Percentiles rank a stretch among this genome's conserved stretches.
These are phyloP conservation scores for Biancaea sappan DNA, from an alignment of 306 rosid species.

Conservation along the genomic window DNA sequence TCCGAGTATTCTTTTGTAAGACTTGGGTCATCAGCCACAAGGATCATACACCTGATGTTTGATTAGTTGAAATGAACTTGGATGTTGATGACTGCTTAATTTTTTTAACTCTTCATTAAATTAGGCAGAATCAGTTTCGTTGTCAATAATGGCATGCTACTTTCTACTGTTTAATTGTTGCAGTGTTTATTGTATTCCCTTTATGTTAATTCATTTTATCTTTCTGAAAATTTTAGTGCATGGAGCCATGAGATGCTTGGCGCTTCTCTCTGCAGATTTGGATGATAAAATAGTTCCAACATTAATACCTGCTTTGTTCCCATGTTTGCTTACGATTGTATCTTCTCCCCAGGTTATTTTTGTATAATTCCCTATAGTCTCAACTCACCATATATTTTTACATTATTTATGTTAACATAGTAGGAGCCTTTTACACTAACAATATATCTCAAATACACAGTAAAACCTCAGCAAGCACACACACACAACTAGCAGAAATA, in stretches of 20 bases:
- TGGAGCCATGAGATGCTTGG: conserved; percentile 95
- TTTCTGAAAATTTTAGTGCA: conserved; percentile 56
- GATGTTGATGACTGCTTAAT: conserved; percentile 22
- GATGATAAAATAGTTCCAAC: conserved; percentile 83
- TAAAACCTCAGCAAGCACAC: too few species aligned
- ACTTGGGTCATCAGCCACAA: conserved; percentile 12
- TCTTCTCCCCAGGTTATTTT: conserved; percentile 79
- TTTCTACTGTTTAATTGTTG: conserved; percentile 18
- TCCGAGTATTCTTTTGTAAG: conserved; percentile 16
- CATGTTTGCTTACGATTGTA: conserved; percentile 76
- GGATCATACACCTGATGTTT: conserved; percentile 1
- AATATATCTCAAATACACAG: too few species aligned
- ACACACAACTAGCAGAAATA: too few species aligned
- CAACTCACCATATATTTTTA: conserved; percentile 8
- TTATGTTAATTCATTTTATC: conserved; percentile 28
- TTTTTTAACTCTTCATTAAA: conserved; percentile 11
- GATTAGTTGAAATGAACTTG: conserved; percentile 7
- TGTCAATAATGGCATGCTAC: conserved; percentile 11
- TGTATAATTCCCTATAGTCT: conserved; percentile 16
- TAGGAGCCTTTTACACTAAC: too few species aligned
- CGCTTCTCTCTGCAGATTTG: conserved; percentile 85
- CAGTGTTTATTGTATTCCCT: conserved; percentile 23
- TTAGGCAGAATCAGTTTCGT: conserved; percentile 18
- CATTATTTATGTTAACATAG: not conserved
- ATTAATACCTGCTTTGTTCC: conserved; percentile 76